These are phyloP conservation scores for Sicyos baderoa DNA, from an alignment of 306 rosid species.

Conservation along the genomic window DNA sequence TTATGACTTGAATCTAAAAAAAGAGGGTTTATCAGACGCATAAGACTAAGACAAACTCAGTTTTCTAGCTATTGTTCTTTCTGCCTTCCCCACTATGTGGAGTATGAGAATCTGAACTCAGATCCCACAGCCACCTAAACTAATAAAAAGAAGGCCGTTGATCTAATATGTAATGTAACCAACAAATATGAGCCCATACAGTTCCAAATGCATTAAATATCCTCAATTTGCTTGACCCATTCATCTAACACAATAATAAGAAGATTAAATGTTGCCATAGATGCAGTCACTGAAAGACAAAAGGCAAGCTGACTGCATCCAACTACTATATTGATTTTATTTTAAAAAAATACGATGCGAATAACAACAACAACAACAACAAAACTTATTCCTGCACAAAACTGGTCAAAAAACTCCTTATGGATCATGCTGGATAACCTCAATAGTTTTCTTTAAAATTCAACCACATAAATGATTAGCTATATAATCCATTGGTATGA, in stretches of 20 bases:
- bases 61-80: neutral
- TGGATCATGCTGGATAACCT: neutral
- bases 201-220: neutral
- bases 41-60: neutral
- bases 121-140: conserved; percentile 1
- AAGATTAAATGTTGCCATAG: neutral
- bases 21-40: neutral
- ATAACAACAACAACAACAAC: too few relatives aligned
- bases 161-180: neutral
- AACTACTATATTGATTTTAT: neutral
- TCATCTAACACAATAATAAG: neutral
- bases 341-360: neutral
- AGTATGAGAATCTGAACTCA: neutral
- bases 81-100: neutral
- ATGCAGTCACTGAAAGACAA: neutral
- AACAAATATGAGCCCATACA: neutral
- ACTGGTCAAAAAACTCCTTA: neutral
- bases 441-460: neutral
- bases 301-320: neutral
- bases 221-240: neutral
- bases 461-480: neutral
- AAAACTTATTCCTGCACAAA: neutral
- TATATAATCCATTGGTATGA: neutral
- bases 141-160: neutral
- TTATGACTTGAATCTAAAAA: neutral